Evolutionary conservation across 257 asterid genomes (phyloP).

Genomic region (Solanum chilense): DNA sequence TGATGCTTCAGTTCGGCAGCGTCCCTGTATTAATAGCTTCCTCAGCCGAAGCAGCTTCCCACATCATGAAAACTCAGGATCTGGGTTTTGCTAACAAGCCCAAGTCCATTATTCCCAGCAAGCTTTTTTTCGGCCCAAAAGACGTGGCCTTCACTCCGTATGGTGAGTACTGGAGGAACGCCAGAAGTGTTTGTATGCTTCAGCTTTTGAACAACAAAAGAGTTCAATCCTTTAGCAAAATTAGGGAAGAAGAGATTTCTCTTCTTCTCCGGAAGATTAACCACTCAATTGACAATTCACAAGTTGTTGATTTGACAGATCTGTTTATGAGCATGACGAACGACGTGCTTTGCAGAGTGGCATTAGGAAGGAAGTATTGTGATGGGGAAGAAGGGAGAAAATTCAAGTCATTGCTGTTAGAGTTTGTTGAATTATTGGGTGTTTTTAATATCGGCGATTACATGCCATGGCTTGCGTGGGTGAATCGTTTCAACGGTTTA

Average conservation of each 20-base stretch:
- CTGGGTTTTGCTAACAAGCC: background rate
- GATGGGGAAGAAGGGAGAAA: background rate
- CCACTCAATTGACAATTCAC: background rate
- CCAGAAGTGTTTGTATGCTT: constrained; percentile 5
- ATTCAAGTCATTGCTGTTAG: background rate
- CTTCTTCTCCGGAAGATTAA: background rate
- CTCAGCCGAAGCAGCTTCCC: constrained; percentile 36
- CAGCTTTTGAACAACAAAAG: constrained; percentile 5
- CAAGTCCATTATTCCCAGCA: background rate
- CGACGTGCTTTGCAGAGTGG: background rate
- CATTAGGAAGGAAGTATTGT: constrained; percentile 8
- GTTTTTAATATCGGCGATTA: background rate
- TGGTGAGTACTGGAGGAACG: constrained; percentile 29
- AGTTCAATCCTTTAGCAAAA: background rate
- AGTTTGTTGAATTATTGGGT: background rate
- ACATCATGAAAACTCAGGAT: constrained; percentile 36
- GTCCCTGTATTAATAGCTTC: constrained; percentile 30
- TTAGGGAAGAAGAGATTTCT: constrained; percentile 10
- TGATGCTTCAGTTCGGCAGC: constrained; percentile 42
- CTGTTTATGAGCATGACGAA: background rate
- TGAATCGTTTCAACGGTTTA: constrained; percentile 15
- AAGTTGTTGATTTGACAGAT: background rate
- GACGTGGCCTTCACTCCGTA: constrained; percentile 4
- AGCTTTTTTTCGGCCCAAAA: background rate
- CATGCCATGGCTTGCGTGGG: constrained; percentile 25